Percentiles rank a stretch among this genome's conserved stretches.
phyloP scores from a whole-genome alignment of 345 rosid genomes.

The Brassica rapa region DNA sequence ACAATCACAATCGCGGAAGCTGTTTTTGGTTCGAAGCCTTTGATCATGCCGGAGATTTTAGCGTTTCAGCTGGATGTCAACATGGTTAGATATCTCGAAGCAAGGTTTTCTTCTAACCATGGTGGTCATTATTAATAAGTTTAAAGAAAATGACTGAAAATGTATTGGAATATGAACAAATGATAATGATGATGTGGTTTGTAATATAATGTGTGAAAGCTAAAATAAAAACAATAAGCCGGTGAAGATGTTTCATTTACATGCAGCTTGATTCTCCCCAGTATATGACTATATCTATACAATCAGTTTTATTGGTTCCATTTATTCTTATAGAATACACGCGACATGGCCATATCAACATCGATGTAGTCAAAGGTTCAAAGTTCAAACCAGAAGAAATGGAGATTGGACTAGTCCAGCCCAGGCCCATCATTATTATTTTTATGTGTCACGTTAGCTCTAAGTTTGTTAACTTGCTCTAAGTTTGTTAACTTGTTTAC shows the following conservation, averaged over 20 bases:
- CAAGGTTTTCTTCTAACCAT: conserved; percentile 37
- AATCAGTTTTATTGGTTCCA: no score
- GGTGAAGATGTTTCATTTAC: background rate
- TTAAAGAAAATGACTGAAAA: background rate
- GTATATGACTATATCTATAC: background rate
- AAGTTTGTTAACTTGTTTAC: no score
- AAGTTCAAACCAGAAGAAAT: background rate
- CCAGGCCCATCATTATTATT: background rate
- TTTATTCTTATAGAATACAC: no score
- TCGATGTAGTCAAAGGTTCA: no score
- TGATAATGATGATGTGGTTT: background rate
- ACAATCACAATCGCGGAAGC: conserved; percentile 46
- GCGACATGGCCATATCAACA: no score
- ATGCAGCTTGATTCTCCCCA: background rate
- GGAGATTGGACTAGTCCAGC: background rate
- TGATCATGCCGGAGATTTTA: conserved; percentile 47
- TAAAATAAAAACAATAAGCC: background rate
- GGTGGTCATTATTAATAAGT: conserved; percentile 4
- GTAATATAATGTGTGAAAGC: background rate
- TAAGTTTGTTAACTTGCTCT: no score
- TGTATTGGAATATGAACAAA: background rate
- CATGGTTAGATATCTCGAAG: conserved; percentile 39
- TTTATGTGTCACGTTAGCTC: background rate
- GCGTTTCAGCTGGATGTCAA: conserved; percentile 49
- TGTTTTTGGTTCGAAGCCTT: conserved; percentile 45